Conservation (phyloP, 768 basidiomycete genomes). For the Boletus sp. region DNA sequence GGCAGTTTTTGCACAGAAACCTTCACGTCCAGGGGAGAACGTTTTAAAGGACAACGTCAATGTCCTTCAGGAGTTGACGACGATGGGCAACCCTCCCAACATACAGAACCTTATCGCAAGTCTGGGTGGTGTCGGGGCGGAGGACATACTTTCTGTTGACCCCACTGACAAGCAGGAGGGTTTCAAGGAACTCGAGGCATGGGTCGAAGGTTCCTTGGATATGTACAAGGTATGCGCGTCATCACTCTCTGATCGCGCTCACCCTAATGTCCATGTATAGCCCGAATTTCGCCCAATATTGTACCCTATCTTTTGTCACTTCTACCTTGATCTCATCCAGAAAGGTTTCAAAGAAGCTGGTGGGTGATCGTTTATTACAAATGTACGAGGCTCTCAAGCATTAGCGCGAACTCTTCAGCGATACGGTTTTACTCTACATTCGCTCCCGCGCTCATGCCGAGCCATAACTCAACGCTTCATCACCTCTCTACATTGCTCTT, state of each 20-base stretch:
- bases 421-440: conserved; percentile 72
- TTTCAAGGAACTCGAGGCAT: conserved; percentile 79
- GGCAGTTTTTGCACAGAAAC: conserved; percentile 69
- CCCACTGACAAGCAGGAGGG: conserved; percentile 86
- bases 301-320: conserved; percentile 96
- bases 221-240: conserved; percentile 77
- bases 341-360: conserved; percentile 90
- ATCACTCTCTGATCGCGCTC: not conserved
- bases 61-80: conserved; percentile 65
- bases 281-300: conserved; percentile 92
- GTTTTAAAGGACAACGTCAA: conserved; percentile 62
- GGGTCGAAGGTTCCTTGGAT: conserved; percentile 88
- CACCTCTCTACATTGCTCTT: conserved; percentile 79
- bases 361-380: conserved; percentile 34
- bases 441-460: conserved; percentile 60
- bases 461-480: conserved; percentile 68
- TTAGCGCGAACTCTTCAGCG: conserved; percentile 43
- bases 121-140: conserved; percentile 76
- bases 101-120: conserved; percentile 77
- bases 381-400: conserved; percentile 4
- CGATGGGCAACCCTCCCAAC: conserved; percentile 67
- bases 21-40: conserved; percentile 67
- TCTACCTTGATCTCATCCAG: conserved; percentile 92
- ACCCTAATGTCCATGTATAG: conserved; percentile 41
- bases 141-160: conserved; percentile 77